These are phyloP conservation scores for Schizochytrium sp. DNA, from an alignment of 108 stramenopile genomes.

Conservation along the genomic window DNA sequence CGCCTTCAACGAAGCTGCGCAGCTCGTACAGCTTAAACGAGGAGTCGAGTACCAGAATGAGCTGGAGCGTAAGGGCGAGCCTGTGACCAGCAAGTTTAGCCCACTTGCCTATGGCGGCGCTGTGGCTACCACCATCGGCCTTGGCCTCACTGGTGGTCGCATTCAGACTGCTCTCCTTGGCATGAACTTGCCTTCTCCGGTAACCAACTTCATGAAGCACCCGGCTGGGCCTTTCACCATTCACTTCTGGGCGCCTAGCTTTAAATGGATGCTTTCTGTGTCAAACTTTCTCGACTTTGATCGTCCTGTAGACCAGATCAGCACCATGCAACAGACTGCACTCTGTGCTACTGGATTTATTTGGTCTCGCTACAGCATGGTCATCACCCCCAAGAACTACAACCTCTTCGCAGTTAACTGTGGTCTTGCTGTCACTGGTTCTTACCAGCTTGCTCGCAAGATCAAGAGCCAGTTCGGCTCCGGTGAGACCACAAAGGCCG, in stretches of 20 bases:
- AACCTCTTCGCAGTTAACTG: slow-evolving; percentile 70
- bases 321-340: slow-evolving; percentile 53
- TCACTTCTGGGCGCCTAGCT: slow-evolving; percentile 55
- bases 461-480: slow-evolving; percentile 56
- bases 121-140: slow-evolving; percentile 10
- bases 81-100: slow-evolving; percentile 14
- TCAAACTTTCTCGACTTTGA: slow-evolving; percentile 66
- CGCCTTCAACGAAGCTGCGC: slow-evolving; percentile 68
- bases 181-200: neutral
- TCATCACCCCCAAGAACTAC: slow-evolving; percentile 71
- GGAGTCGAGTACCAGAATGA: slow-evolving; percentile 58
- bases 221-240: slow-evolving; percentile 56
- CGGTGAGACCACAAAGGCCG: neutral
- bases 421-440: slow-evolving; percentile 68
- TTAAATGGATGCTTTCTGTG: slow-evolving; percentile 35
- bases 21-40: slow-evolving; percentile 65
- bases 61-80: slow-evolving; percentile 56
- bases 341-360: slow-evolving; percentile 62
- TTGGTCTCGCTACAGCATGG: slow-evolving; percentile 70
- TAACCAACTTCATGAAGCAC: slow-evolving; percentile 46
- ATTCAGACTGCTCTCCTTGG: slow-evolving; percentile 8
- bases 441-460: slow-evolving; percentile 66
- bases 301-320: slow-evolving; percentile 62
- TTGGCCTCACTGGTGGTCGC: neutral
- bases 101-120: neutral